phyloP scores from a whole-genome alignment of 495 filamentous ascomycete genomes.

The Podospora bellae-mahoneyi region DNA sequence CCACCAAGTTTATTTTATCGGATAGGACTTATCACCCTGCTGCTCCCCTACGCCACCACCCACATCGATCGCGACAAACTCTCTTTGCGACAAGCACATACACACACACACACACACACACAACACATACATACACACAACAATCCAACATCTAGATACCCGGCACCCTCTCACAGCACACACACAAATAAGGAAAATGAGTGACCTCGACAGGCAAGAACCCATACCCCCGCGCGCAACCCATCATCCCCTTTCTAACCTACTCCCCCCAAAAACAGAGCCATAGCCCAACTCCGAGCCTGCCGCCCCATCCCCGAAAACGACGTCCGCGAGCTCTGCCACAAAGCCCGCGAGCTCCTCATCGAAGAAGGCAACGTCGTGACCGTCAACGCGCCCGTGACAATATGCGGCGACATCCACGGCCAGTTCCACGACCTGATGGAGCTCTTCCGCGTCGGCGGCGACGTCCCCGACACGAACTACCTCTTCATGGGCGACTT shows the following conservation, averaged over 20 bases:
- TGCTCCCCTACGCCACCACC: neutral
- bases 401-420: constrained; percentile 98
- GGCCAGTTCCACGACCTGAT: constrained; percentile 98
- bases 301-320: constrained; percentile 95
- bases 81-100: neutral
- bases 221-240: neutral
- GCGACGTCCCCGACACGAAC: constrained; percentile 93
- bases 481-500: constrained; percentile 99
- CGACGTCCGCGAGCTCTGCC: constrained; percentile 92
- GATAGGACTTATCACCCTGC: neutral
- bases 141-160: too few species aligned
- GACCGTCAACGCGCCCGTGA: constrained; percentile 91
- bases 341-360: constrained; percentile 93
- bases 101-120: too few species aligned
- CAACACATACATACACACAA: too few species aligned
- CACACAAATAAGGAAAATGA: constrained; percentile 19
- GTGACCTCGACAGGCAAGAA: constrained; percentile 34
- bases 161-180: too few species aligned
- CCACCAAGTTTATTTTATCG: neutral
- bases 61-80: neutral
- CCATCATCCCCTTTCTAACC: neutral
- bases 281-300: constrained; percentile 87
- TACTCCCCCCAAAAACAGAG: constrained; percentile 48
- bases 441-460: constrained; percentile 95
- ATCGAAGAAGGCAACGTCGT: constrained; percentile 99